phyloP scores from a whole-genome alignment of 2,329 filamentous ascomycete species.

The Stromatinia cepivora region DNA sequence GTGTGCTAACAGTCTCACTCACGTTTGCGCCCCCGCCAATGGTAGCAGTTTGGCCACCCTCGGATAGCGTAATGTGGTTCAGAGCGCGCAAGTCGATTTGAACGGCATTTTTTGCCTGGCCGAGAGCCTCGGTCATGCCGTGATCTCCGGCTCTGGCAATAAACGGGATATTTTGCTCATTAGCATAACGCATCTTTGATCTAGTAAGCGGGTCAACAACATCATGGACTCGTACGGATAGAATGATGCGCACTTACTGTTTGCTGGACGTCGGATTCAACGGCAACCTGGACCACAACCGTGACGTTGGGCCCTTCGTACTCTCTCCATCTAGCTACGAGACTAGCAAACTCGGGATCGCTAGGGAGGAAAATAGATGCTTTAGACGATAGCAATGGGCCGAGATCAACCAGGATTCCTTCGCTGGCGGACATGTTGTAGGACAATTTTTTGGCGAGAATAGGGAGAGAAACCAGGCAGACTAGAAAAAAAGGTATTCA shows the following conservation, averaged over 20 bases:
- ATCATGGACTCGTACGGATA: background rate
- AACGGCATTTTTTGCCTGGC: slow-evolving; percentile 18
- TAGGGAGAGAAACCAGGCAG: background rate
- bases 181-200: slow-evolving; percentile 16
- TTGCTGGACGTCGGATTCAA: slow-evolving; percentile 3
- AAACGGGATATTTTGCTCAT: slow-evolving; percentile 8
- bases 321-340: slow-evolving; percentile 4
- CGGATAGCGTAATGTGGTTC: background rate
- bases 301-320: background rate
- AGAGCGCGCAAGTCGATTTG: background rate
- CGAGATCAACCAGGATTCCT: background rate
- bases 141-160: slow-evolving; percentile 55
- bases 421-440: background rate
- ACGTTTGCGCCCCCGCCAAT: slow-evolving; percentile 12
- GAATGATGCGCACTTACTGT: background rate
- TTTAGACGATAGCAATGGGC: background rate
- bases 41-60: background rate
- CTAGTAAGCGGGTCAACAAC: background rate
- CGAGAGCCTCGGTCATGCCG: slow-evolving; percentile 41
- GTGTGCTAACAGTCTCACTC: background rate
- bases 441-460: background rate
- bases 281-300: background rate
- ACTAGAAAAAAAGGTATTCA: background rate
- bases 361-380: background rate
- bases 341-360: background rate